These are phyloP conservation scores for Letharia columbiana DNA, from an alignment of 495 filamentous ascomycete species.

Conservation along the genomic window DNA sequence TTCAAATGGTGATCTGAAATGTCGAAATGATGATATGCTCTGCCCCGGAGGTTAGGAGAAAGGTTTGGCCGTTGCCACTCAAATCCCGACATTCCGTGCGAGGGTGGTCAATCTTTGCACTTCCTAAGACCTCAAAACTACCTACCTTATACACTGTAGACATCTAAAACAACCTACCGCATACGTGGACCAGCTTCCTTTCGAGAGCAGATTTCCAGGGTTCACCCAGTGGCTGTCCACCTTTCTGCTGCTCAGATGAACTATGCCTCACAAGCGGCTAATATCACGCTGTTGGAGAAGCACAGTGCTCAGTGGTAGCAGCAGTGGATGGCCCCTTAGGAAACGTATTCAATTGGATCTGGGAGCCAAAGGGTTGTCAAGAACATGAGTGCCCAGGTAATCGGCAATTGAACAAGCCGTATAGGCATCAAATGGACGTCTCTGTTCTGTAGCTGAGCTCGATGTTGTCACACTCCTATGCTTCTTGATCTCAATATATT, in stretches of 20 bases:
- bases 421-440: background rate
- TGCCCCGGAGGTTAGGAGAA: slow-evolving; percentile 1
- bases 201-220: background rate
- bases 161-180: too few relatives aligned
- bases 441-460: background rate
- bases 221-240: background rate
- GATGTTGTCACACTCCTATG: background rate
- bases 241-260: background rate
- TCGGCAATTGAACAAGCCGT: background rate
- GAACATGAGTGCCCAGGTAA: background rate
- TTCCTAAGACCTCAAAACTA: background rate
- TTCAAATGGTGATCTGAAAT: background rate
- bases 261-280: background rate
- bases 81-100: background rate
- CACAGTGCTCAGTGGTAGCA: background rate
- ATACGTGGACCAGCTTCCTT: background rate
- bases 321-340: background rate
- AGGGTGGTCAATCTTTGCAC: background rate
- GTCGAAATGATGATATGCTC: slow-evolving; percentile 12
- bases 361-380: background rate
- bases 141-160: too few relatives aligned
- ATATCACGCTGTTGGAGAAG: background rate
- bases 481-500: background rate
- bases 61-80: slow-evolving; percentile 1
- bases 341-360: background rate